These are phyloP conservation scores for Phoma sp. DNA, from an alignment of 2,329 filamentous ascomycete species.

Conservation along the genomic window DNA sequence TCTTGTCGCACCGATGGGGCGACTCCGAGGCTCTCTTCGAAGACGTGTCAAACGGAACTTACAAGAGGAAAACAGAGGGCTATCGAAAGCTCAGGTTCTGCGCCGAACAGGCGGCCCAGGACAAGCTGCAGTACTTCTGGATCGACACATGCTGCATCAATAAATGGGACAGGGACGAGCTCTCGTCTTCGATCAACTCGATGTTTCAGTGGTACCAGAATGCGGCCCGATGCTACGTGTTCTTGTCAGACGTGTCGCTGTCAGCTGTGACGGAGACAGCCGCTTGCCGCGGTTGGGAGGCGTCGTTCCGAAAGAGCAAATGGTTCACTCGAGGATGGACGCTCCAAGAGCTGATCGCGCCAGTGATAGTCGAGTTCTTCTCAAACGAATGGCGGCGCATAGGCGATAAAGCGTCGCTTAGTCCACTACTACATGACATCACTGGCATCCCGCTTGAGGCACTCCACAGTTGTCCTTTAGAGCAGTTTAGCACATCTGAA, in stretches of 20 bases:
- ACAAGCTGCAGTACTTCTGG: constrained; percentile 24
- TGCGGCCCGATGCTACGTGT: constrained; percentile 1
- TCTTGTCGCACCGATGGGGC: constrained; percentile 46
- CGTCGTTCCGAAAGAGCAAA: neutral
- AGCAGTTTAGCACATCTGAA: neutral
- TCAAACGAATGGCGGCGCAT: neutral
- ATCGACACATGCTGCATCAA: constrained; percentile 5
- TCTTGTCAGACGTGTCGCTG: neutral
- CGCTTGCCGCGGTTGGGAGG: neutral
- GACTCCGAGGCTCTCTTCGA: constrained; percentile 37
- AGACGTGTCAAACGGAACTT: constrained; percentile 23
- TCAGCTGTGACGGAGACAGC: neutral
- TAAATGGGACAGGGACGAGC: constrained; percentile 1
- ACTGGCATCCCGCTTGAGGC: neutral
- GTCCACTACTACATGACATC: neutral
- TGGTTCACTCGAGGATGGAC: neutral
- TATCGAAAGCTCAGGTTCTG: constrained; percentile 29
- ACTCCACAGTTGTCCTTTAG: neutral
- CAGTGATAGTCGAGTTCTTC: neutral
- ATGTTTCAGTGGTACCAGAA: constrained; percentile 3
- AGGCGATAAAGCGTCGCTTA: neutral
- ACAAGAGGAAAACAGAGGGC: constrained; percentile 20
- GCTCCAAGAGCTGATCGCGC: neutral
- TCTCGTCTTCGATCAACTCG: neutral
- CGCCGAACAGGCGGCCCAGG: constrained; percentile 23